Percentiles rank a stretch among this genome's conserved stretches.
Conservation (phyloP, 176 grass and related monocot genomes). For the Canna indica region DNA sequence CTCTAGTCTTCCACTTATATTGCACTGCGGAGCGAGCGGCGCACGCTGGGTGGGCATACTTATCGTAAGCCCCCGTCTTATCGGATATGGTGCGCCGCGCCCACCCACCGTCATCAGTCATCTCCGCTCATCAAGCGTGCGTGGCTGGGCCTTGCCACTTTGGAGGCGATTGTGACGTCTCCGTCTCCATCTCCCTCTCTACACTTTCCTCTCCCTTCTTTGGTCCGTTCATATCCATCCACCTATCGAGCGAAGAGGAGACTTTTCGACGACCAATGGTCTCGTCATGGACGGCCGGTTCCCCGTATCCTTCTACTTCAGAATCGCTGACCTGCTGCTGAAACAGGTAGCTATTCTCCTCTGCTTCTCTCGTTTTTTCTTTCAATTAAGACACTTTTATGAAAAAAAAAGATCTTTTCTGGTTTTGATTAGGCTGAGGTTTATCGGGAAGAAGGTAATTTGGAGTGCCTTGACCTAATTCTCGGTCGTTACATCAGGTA, state of each 20-base stretch:
- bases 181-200: neutral
- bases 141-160: neutral
- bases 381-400: neutral
- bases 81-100: neutral
- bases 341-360: neutral
- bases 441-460: constrained; percentile 8
- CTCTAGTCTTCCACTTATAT: too few relatives aligned
- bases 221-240: neutral
- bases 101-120: neutral
- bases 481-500: neutral
- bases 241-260: neutral
- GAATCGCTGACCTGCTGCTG: neutral
- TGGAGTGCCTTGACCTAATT: neutral
- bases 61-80: too few relatives aligned
- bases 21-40: too few relatives aligned
- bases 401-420: neutral
- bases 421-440: neutral
- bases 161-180: neutral
- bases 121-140: neutral
- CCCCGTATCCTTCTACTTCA: constrained; percentile 8
- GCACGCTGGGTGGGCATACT: too few relatives aligned
- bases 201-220: neutral
- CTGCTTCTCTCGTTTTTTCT: neutral
- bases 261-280: neutral
- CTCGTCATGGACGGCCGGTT: neutral